Evolutionary conservation across 202 grass and related monocot genomes (phyloP).

Genomic region (Tripidium arundinaceum): DNA sequence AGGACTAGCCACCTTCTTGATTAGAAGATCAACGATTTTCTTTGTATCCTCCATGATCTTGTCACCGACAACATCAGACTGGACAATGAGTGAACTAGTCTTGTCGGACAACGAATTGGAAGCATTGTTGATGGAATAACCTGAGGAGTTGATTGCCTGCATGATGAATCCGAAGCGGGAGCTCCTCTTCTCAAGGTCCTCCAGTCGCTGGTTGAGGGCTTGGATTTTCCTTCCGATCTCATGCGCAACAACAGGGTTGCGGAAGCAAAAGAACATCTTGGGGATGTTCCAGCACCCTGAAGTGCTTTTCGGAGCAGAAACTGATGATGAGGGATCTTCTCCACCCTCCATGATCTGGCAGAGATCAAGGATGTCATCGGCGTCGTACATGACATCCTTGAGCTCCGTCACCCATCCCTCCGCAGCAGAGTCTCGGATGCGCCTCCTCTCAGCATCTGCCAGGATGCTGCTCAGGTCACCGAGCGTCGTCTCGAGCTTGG

Average conservation of each 20-base stretch:
- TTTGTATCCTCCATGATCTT: background rate
- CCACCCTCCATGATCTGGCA: background rate
- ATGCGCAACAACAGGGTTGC: background rate
- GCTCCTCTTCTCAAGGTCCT: background rate
- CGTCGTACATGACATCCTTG: constrained; percentile 25
- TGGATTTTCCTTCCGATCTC: background rate
- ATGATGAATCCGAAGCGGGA: background rate
- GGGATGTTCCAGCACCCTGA: background rate
- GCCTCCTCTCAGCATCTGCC: background rate
- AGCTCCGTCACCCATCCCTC: constrained; percentile 12
- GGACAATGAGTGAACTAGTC: background rate
- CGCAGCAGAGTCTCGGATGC: background rate
- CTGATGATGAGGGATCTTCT: background rate
- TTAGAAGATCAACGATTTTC: background rate
- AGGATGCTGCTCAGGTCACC: constrained; percentile 6
- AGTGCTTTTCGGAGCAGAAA: background rate
- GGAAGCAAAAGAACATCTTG: background rate
- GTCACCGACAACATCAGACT: background rate
- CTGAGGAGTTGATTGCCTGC: background rate
- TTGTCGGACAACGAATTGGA: no score
- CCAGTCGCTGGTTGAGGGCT: background rate
- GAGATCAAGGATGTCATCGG: constrained; percentile 19
- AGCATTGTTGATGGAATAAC: background rate
- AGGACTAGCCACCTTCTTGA: background rate
- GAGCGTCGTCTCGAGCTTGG: constrained; percentile 5